A percentile compares a stretch with the other conserved stretches of the same genome.
Evolutionary conservation across 1,139 yeast genomes (phyloP).

Genomic region (Candida glucosophila): DNA sequence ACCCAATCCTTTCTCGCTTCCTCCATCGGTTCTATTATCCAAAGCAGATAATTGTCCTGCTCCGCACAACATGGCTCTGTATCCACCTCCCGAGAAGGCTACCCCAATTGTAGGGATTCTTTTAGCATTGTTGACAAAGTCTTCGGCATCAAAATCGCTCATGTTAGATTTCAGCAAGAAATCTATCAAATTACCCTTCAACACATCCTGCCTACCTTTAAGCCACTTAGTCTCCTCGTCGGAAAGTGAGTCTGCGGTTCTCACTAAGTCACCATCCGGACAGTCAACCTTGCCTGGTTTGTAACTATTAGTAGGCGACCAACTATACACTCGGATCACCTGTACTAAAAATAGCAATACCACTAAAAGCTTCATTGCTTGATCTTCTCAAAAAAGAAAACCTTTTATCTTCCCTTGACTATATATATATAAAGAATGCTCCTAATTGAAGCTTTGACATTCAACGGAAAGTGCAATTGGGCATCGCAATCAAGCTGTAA

Average conservation of each 20-base stretch:
- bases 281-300: slow-evolving; percentile 61
- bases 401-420: no score
- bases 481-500: no score
- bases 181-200: slow-evolving; percentile 47
- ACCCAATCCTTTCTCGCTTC: slow-evolving; percentile 51
- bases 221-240: slow-evolving; percentile 36
- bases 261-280: slow-evolving; percentile 27
- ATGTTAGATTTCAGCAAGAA: slow-evolving; percentile 56
- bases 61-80: slow-evolving; percentile 38
- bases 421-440: no score
- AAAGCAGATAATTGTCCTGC: slow-evolving; percentile 37
- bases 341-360: no score
- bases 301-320: slow-evolving; percentile 59
- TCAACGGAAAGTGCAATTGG: no score
- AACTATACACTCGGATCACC: no score
- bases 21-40: slow-evolving; percentile 19
- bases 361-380: no score
- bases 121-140: slow-evolving; percentile 32
- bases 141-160: slow-evolving; percentile 52
- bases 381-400: no score
- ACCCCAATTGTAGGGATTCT: slow-evolving; percentile 31
- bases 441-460: no score
- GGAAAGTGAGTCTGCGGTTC: slow-evolving; percentile 24
- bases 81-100: slow-evolving; percentile 41
- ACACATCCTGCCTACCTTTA: slow-evolving; percentile 42